Base-by-base conservation (phyloP, 768 basidiomycete species). In the Lactarius akahatsu region DNA sequence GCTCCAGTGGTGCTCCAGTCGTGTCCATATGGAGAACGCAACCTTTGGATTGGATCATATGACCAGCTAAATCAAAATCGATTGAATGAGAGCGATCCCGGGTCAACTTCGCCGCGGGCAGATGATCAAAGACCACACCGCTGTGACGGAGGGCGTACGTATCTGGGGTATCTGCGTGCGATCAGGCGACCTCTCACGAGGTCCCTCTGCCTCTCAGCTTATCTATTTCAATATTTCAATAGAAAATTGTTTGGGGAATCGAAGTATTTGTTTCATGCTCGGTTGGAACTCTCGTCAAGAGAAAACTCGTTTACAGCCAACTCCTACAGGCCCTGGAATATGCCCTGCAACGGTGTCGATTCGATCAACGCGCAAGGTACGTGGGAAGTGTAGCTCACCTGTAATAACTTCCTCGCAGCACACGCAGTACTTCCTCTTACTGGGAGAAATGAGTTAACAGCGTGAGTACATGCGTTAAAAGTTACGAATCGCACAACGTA, bases 341-440 rank as follows among this genome's bases (percentile, higher is more conserved):
- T 67, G 34, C 36, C 66, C 66, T 67, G 28, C 41, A 45, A n/a
- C 26, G 11, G 2, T 7, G 50, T 15, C 26, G 6, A 23, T 28
- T 52, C 26, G 11, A 26, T 26, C 1, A 16, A 16, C 23, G 26
- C 6, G 26, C 6, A 15, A 52, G 50, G 26, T 52, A 4, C 23
- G 6, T 34, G 26, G 23, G 11, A 32, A 36, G 40, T 32, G 30
- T n/a, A 20, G 18, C 66, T 56, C 28, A 58, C 62, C 66, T 7
- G 40, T 60, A 32, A 67, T 59, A 9, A 67, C 58, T 30, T 63
- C 30, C 26, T 67, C 66, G 28, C 66, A 67, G 13, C 66, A 67
- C 57, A 67, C 66, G 54, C 66, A 67, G 57, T 67, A 67, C 62
- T 67, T 67, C 34, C 58, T 63, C 50, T 40, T 41, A 40, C 66